Conservation (phyloP, 1,139 yeast genomes). For the Sugiyamaella xylanicola region DNA sequence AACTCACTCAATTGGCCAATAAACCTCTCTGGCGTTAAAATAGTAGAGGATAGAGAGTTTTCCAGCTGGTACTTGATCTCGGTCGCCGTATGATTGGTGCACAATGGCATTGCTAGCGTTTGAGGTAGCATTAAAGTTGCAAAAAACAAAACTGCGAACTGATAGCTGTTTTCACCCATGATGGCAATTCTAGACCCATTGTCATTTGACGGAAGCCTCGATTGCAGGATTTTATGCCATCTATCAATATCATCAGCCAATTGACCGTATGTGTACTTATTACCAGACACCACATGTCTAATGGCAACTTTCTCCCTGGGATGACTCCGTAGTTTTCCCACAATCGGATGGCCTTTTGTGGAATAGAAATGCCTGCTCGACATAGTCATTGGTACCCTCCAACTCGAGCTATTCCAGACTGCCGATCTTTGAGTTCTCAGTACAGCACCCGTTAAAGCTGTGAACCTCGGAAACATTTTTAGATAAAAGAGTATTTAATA, state of each 20-base stretch:
- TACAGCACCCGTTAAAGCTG: too few species aligned
- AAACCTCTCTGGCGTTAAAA: constrained; percentile 40
- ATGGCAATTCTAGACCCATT: constrained; percentile 37
- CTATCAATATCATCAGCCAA: constrained; percentile 36
- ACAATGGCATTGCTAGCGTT: constrained; percentile 41
- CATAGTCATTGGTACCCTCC: too few species aligned
- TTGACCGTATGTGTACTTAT: constrained; percentile 39
- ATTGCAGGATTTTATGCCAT: constrained; percentile 34
- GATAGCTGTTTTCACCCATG: constrained; percentile 44
- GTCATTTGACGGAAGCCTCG: constrained; percentile 12
- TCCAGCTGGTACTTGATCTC: constrained; percentile 41
- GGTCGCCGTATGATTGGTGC: constrained; percentile 42
- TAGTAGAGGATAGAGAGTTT: constrained; percentile 37
- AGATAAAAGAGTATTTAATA: too few species aligned
- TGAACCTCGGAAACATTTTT: too few species aligned
- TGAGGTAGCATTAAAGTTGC: constrained; percentile 39
- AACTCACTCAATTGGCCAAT: constrained; percentile 34
- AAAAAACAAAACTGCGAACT: constrained; percentile 38
- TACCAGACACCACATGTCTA: constrained; percentile 41
- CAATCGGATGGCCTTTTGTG: constrained; percentile 30
- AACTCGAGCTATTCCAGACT: too few species aligned
- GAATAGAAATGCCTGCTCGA: background rate
- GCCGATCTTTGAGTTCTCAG: background rate
- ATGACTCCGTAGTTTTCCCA: constrained; percentile 32
- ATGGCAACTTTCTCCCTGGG: constrained; percentile 38